Conservation (phyloP, 495 filamentous ascomycete species). For the Penicillium desertorum region DNA sequence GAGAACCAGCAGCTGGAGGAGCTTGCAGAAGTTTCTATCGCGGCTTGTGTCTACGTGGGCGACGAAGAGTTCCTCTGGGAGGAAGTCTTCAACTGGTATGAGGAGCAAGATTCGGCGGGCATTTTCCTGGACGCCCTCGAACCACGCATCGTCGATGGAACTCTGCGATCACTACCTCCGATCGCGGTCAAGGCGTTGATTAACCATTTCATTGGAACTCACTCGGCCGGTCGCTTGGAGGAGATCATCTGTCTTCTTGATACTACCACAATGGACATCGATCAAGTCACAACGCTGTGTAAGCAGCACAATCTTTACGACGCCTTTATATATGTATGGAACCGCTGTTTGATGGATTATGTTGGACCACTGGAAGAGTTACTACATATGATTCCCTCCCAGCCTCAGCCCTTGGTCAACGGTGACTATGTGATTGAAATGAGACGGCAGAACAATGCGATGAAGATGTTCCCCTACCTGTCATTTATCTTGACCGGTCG, state of each 20-base stretch:
- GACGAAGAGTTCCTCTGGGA: constrained; percentile 85
- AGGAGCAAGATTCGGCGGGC: constrained; percentile 67
- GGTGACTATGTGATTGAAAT: constrained; percentile 36
- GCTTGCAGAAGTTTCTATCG: constrained; percentile 79
- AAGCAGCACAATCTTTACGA: constrained; percentile 90
- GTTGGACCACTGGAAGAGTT: constrained; percentile 88
- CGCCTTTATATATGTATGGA: constrained; percentile 97
- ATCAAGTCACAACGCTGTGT: constrained; percentile 87
- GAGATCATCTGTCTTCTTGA: constrained; percentile 93
- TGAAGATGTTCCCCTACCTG: constrained; percentile 93
- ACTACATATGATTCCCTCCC: constrained; percentile 61
- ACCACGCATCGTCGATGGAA: constrained; percentile 75
- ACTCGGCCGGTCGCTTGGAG: constrained; percentile 74
- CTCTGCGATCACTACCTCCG: constrained; percentile 74
- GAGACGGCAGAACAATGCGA: constrained; percentile 58
- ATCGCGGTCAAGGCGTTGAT: constrained; percentile 84
- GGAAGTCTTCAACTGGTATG: constrained; percentile 84
- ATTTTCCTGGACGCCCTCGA: constrained; percentile 87
- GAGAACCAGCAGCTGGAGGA: constrained; percentile 62
- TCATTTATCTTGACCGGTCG: constrained; percentile 91
- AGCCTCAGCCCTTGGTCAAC: constrained; percentile 31
- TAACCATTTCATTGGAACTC: constrained; percentile 69
- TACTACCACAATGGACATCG: constrained; percentile 86
- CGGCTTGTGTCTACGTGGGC: constrained; percentile 72
- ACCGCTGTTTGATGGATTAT: constrained; percentile 81